phyloP scores from a whole-genome alignment of 805 yeast species.

The Candida rishiriensis region DNA sequence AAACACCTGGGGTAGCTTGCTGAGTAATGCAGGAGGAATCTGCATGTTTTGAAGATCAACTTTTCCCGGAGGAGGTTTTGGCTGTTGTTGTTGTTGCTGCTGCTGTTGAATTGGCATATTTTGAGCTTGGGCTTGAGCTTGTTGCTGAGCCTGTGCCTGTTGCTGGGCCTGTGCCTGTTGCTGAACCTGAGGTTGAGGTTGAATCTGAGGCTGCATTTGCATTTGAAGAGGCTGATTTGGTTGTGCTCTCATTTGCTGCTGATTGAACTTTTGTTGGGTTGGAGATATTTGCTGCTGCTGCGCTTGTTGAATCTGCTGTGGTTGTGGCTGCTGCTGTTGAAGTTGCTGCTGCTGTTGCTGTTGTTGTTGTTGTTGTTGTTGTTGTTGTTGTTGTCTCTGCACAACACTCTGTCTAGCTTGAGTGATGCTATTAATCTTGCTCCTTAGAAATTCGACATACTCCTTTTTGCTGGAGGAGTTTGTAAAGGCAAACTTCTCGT shows the following conservation, averaged over 20 bases:
- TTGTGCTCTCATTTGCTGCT: slow-evolving; percentile 1
- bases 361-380: slow-evolving; percentile 20
- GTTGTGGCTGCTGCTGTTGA: slow-evolving; percentile 13
- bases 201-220: slow-evolving; percentile 20
- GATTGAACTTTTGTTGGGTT: background rate
- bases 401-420: slow-evolving; percentile 29
- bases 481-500: slow-evolving; percentile 60
- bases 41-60: slow-evolving; percentile 57
- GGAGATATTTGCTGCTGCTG: slow-evolving; percentile 1
- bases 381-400: slow-evolving; percentile 21
- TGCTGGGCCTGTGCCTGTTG: slow-evolving; percentile 25
- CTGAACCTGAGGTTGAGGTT: slow-evolving; percentile 16
- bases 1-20: slow-evolving; percentile 59
- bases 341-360: slow-evolving; percentile 24
- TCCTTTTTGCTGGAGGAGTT: slow-evolving; percentile 55
- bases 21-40: slow-evolving; percentile 64
- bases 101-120: slow-evolving; percentile 6
- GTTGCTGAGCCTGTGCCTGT: slow-evolving; percentile 23
- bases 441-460: slow-evolving; percentile 47
- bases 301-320: background rate
- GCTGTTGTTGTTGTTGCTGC: slow-evolving; percentile 10
- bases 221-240: slow-evolving; percentile 10
- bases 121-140: slow-evolving; percentile 26
- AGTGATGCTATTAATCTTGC: slow-evolving; percentile 32
- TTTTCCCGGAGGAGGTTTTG: slow-evolving; percentile 11